These are phyloP conservation scores for Aspergillus pseudoterreus DNA, from an alignment of 2,329 filamentous ascomycete species.

Conservation along the genomic window DNA sequence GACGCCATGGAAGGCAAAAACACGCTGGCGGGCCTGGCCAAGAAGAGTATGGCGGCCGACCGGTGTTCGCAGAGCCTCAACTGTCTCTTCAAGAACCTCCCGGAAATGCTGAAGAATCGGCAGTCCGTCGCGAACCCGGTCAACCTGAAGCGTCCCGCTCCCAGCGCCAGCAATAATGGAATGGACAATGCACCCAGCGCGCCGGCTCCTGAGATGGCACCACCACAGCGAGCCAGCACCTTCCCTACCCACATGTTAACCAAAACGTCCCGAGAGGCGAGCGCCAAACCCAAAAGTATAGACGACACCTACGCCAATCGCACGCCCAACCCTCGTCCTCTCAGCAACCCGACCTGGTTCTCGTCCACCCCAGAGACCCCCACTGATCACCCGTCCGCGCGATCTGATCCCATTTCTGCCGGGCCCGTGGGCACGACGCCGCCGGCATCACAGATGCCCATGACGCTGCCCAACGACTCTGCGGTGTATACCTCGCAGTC, in stretches of 20 bases:
- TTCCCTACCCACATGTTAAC: conserved; percentile 34
- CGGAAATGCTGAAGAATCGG: conserved; percentile 63
- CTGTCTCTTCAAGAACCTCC: conserved; percentile 77
- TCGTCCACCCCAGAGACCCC: conserved; percentile 25
- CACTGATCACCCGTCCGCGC: conserved; percentile 28
- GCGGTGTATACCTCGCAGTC: conserved; percentile 30
- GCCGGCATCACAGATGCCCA: conserved; percentile 15
- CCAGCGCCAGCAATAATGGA: conserved; percentile 21
- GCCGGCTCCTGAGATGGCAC: conserved; percentile 15
- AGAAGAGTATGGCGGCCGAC: conserved; percentile 84
- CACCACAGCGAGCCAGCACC: conserved; percentile 37
- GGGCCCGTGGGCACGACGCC: conserved; percentile 12
- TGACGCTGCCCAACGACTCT: conserved; percentile 21
- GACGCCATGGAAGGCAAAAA: conserved; percentile 83
- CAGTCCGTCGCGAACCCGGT: conserved; percentile 45
- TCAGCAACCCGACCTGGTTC: conserved; percentile 21
- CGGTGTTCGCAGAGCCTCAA: conserved; percentile 74
- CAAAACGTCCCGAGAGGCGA: conserved; percentile 24
- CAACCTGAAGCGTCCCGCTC: conserved; percentile 47
- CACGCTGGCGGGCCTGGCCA: conserved; percentile 72
- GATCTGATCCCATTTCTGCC: conserved; percentile 19
- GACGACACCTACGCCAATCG: conserved; percentile 26
- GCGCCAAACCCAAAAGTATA: conserved; percentile 25
- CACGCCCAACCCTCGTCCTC: conserved; percentile 14
- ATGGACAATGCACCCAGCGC: conserved; percentile 10